Conservation (phyloP, 2,329 filamentous ascomycete species). For the Neocucurbitaria cava region DNA sequence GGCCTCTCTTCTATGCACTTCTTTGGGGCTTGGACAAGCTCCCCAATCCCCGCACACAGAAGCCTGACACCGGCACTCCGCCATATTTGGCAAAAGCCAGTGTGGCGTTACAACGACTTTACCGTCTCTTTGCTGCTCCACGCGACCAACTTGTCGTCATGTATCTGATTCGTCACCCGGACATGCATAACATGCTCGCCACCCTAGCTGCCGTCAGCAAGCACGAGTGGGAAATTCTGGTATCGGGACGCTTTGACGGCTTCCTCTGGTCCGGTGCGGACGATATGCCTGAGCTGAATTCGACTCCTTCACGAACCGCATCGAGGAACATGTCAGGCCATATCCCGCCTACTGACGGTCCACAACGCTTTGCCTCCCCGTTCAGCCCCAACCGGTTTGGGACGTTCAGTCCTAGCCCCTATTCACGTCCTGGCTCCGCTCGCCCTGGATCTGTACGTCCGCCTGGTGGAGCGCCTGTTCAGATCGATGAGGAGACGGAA, state of each 20-base stretch:
- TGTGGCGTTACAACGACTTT: slow-evolving; percentile 82
- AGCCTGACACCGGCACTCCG: slow-evolving; percentile 67
- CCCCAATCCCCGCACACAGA: slow-evolving; percentile 68
- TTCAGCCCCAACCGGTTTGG: slow-evolving; percentile 60
- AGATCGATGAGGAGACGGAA: slow-evolving; percentile 92
- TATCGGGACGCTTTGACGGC: slow-evolving; percentile 91
- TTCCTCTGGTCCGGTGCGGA: slow-evolving; percentile 95
- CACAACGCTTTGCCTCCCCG: slow-evolving; percentile 52
- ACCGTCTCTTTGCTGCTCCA: slow-evolving; percentile 74
- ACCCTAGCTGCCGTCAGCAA: slow-evolving; percentile 87
- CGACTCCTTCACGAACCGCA: slow-evolving; percentile 27
- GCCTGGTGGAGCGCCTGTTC: slow-evolving; percentile 69
- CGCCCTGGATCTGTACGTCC: slow-evolving; percentile 44
- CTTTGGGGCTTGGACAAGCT: slow-evolving; percentile 66
- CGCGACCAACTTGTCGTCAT: slow-evolving; percentile 86
- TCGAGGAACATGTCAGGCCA: slow-evolving; percentile 48
- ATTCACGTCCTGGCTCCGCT: slow-evolving; percentile 27
- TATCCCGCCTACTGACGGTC: slow-evolving; percentile 49
- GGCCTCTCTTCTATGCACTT: slow-evolving; percentile 82
- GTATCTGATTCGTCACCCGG: slow-evolving; percentile 82
- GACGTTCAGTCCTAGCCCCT: slow-evolving; percentile 37
- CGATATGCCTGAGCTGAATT: slow-evolving; percentile 47
- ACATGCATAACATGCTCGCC: slow-evolving; percentile 83
- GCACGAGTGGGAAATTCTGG: slow-evolving; percentile 96
- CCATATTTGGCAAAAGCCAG: slow-evolving; percentile 78